A percentile compares a stretch with the other conserved stretches of the same genome.
phyloP scores from a whole-genome alignment of 495 filamentous ascomycete genomes.

The Penicillium pulvis region DNA sequence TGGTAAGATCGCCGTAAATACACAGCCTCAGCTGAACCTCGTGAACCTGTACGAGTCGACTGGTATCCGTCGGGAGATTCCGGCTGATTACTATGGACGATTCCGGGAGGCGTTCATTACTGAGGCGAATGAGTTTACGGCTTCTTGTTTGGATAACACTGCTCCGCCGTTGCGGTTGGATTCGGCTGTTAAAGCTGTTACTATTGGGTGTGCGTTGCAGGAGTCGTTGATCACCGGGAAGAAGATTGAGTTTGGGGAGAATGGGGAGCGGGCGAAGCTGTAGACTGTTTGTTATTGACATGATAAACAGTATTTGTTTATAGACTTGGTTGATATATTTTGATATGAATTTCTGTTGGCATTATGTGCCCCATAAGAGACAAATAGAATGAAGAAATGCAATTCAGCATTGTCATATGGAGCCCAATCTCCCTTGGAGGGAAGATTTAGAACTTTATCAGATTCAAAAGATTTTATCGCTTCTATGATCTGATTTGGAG shows the following conservation, averaged over 20 bases:
- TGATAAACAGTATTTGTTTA: too few relatives aligned
- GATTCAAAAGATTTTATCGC: too few relatives aligned
- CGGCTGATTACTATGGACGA: conserved; percentile 55
- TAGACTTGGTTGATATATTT: background rate
- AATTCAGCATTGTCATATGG: too few relatives aligned
- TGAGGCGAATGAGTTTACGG: conserved; percentile 60
- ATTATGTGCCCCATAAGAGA: too few relatives aligned
- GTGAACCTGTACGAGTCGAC: conserved; percentile 49
- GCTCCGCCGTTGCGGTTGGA: conserved; percentile 47
- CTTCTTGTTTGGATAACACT: conserved; percentile 49
- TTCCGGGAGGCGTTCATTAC: conserved; percentile 60
- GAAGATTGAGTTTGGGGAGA: conserved; percentile 39
- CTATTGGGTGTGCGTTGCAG: conserved; percentile 41
- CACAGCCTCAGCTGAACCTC: conserved; percentile 48
- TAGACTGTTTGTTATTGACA: background rate
- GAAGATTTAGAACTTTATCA: too few relatives aligned
- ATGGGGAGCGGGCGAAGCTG: conserved; percentile 24
- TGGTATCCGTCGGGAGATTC: conserved; percentile 55
- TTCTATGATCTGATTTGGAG: too few relatives aligned
- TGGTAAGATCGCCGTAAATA: conserved; percentile 57
- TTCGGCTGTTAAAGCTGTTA: conserved; percentile 32
- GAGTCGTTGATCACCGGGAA: conserved; percentile 38
- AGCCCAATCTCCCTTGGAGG: too few relatives aligned
- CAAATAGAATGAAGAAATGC: too few relatives aligned
- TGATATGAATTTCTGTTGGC: background rate